Evolutionary conservation across 306 rosid species (phyloP), one percentile per base, ranked within the genome.

Genomic region (Psophocarpus tetragonolobus): DNA sequence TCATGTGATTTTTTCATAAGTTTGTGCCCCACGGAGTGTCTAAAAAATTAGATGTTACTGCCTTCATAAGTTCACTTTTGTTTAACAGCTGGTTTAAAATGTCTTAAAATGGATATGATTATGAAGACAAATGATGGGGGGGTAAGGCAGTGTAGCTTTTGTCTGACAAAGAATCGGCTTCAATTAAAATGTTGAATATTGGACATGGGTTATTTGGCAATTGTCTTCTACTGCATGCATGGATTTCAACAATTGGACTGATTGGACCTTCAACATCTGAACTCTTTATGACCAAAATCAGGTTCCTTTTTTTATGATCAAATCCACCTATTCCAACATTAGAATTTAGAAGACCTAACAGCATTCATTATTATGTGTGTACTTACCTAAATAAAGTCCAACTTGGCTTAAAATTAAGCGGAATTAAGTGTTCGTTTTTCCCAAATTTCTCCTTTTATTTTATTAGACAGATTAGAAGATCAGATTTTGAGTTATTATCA

Each of bases 151-250:
- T 51, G 47, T 32, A 29, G 47, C 44, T 57, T 68, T 78, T 29
- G 47, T 54, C 45, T 68, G 61, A 29, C 60, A 42, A 32, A 70
- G 65, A 75, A 47, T 63, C n/a, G 26, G 10, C 47, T 76, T 67
- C 20, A 13, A 26, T 66, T 51, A 6, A 45, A 65, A 20, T 68
- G 58, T 48, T 44, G 71, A 74, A 38, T 33, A 35, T 39, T 74
- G 72, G 32, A 44, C 36, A 48, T 50, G 18, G 47, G n/a, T 70
- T 70, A 17, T 42, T 23, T 73, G 51, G 5, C 67, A 38, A 73
- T 24, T 73, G 56, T 57, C 68, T 24, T 72, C n/a, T 36, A 39
- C 35, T 53, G 76, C 76, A 50, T 50, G 76, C 48, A 36, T 73
- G 66, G 35, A 35, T 72, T 30, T 72, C 53, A 73, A 26, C 63